Evolutionary conservation across 768 basidiomycete species (phyloP), one percentile per base, ranked within the genome.

Genomic region (Tulasnella sp.): DNA sequence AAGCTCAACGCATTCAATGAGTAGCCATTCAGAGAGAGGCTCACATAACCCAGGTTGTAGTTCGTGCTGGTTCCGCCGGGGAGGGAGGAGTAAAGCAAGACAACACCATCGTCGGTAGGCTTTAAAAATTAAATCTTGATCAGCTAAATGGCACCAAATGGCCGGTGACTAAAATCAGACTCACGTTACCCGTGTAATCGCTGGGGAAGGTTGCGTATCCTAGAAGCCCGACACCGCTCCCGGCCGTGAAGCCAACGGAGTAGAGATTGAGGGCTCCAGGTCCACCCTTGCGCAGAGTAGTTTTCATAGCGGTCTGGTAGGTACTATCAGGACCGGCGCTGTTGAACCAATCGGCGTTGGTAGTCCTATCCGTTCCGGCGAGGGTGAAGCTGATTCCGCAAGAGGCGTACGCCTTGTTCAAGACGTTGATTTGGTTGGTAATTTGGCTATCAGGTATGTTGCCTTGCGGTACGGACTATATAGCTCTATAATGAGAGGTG

Each of bases 151-250:
- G 34, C 58, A 11, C 18, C 0, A 3, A 28, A 40, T 4, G 20
- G 46, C 0, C 18, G 1, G 7, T 28, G 4, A 24, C 22, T 28
- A n/a, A 5, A 64, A 12, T 72, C 2, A 2, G 6, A 74, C 78
- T 64, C 28, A 79, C 78, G 48, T 31, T 41, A 34, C 54, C 12
- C 20, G 72, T 0, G 72, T 72, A 79, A 44, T 83, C 80, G 28
- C 79, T 83, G 5, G 87, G 88, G 82, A 87, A 88, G 7, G 87
- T 87, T 20, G 87, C 80, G 78, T 86, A 87, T 24, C 87, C 87
- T 8, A 87, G 83, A 14, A 86, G 83, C 18, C 85, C 84, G 48
- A 41, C 72, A 85, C 84, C 86, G 85, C 14, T 41, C 20, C 81
- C 81, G 37, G 58, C 34, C 54, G 4, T 77, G 80, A 75, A 82